Evolutionary conservation across 352 stramenopile species (phyloP).

Genomic region (Globisporangium alternatum): DNA sequence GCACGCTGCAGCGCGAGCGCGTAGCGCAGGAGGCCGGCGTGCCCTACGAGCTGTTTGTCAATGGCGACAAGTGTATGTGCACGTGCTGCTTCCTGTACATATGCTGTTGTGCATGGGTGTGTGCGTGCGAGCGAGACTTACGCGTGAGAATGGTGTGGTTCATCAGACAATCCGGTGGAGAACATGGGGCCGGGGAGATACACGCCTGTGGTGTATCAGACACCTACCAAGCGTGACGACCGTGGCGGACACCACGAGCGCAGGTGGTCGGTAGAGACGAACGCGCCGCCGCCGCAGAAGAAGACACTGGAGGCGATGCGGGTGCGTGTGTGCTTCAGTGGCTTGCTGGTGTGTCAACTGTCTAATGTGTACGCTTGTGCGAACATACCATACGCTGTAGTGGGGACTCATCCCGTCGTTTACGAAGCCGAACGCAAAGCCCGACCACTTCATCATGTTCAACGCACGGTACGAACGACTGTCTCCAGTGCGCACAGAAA

Average conservation of each 20-base stretch:
- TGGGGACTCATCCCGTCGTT: constrained; percentile 84
- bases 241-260: background rate
- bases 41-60: constrained; percentile 40
- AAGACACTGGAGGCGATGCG: constrained; percentile 56
- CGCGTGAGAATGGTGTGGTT: background rate
- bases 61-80: constrained; percentile 69
- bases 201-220: constrained; percentile 47
- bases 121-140: background rate
- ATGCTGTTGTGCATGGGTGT: background rate
- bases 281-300: constrained; percentile 17
- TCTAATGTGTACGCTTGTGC: background rate
- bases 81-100: constrained; percentile 4
- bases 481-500: background rate
- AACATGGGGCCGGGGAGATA: constrained; percentile 78
- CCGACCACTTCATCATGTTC: constrained; percentile 87
- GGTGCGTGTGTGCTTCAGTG: constrained; percentile 25
- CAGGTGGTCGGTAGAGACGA: background rate
- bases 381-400: constrained; percentile 18
- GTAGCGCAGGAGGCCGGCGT: constrained; percentile 50
- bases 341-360: background rate
- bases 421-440: constrained; percentile 66
- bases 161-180: constrained; percentile 63
- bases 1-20: constrained; percentile 53
- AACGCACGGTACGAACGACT: constrained; percentile 59
- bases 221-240: background rate